phyloP scores from a whole-genome alignment of 2,329 filamentous ascomycete genomes.

The Diaporthe humulicola region DNA sequence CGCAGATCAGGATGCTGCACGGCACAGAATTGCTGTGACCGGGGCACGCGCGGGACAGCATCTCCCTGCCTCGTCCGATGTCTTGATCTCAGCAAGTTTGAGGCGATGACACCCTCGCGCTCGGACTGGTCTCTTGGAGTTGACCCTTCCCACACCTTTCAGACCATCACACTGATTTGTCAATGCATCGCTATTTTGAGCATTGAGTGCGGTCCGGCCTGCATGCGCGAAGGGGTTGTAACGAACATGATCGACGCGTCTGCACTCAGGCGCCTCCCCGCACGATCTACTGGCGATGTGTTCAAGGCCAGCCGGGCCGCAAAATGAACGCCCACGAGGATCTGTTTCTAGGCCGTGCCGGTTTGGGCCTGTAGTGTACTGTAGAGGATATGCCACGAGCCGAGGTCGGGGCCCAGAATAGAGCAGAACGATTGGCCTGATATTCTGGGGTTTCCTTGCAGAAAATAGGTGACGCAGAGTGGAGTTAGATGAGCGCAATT shows the following conservation, averaged over 20 bases:
- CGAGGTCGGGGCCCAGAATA: not conserved
- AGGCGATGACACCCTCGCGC: constrained; percentile 25
- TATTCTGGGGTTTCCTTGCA: constrained; percentile 14
- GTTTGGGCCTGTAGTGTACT: not conserved
- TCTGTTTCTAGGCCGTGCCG: not conserved
- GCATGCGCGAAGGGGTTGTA: not conserved
- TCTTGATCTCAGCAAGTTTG: constrained; percentile 20
- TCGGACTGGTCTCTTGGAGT: constrained; percentile 13
- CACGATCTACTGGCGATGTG: constrained; percentile 24
- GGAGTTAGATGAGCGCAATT: constrained; percentile 29
- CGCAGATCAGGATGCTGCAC: constrained; percentile 3
- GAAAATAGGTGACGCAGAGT: not conserved
- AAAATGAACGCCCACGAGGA: not conserved
- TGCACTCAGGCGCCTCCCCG: constrained; percentile 16
- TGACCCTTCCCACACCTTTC: not conserved
- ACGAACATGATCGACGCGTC: constrained; percentile 22
- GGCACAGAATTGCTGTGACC: not conserved
- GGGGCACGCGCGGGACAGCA: not conserved
- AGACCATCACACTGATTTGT: constrained; percentile 12
- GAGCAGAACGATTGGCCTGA: not conserved
- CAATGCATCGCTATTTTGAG: constrained; percentile 26
- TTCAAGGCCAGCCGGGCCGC: not conserved
- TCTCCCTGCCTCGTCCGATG: constrained; percentile 22
- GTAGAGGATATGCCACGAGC: constrained; percentile 7
- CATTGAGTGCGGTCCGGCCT: not conserved